Conservation (phyloP, 495 filamentous ascomycete species). For the Cercophora samala region DNA sequence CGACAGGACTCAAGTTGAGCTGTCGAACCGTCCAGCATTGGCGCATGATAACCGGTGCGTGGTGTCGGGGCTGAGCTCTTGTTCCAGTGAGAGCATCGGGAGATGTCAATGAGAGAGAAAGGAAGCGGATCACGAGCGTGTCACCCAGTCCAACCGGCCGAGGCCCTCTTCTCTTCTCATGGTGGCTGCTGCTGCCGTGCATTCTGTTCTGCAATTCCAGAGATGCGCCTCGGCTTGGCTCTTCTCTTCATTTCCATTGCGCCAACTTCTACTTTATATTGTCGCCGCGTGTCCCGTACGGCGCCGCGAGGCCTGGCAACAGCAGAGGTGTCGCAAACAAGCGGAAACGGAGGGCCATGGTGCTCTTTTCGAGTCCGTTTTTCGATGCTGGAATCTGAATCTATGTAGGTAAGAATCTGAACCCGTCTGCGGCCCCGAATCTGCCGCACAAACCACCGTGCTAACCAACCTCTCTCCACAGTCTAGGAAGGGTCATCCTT, state of each 20-base stretch:
- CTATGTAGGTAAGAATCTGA: background rate
- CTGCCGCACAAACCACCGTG: background rate
- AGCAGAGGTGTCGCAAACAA: background rate
- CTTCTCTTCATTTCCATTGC: slow-evolving; percentile 5
- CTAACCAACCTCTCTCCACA: background rate
- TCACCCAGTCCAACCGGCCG: slow-evolving; percentile 1
- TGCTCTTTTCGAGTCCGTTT: too few species aligned
- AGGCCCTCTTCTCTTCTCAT: background rate
- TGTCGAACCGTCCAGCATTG: background rate
- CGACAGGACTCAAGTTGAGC: background rate
- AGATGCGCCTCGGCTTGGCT: slow-evolving; percentile 13
- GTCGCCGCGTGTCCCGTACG: too few species aligned
- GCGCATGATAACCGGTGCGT: background rate
- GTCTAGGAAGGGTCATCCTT: background rate
- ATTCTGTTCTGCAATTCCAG: background rate
- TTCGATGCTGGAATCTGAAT: too few species aligned
- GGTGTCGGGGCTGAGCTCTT: slow-evolving; percentile 7
- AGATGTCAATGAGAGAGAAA: background rate
- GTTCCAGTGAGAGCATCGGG: background rate
- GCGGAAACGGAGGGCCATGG: background rate
- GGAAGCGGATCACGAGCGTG: background rate
- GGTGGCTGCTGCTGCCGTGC: background rate
- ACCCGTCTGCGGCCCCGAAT: background rate
- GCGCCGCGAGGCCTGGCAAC: too few species aligned
- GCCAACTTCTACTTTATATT: background rate